Evolutionary conservation across 768 basidiomycete species (phyloP), one percentile per base, ranked within the genome.

Genomic region (Auriscalpium orientale): DNA sequence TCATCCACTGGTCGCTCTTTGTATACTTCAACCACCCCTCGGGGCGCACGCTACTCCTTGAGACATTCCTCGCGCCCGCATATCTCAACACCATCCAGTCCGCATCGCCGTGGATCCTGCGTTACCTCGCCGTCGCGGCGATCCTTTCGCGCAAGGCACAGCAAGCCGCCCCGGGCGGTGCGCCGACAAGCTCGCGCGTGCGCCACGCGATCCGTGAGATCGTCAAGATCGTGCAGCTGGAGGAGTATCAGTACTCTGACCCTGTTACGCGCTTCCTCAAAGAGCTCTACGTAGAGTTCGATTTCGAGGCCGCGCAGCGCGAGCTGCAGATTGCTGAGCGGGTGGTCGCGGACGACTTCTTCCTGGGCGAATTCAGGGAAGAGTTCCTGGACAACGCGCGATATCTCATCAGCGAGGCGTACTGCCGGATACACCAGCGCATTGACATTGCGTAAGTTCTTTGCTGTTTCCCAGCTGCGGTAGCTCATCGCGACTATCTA

Each of bases 11-110:
- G 97, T 91, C 89, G 1, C 84, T 99, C 49, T 98, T 98, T 70
- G 93, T 98, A 55, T 98, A 95, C 75, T 99, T 94, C 78, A 98
- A 97, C 75, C 91, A 98, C 72, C 84, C 85, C 0, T 84, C 94
- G 64, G 94, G 92, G 28, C 85, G 94, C 44, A 90, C 89, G 0
- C 83, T 91, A 16, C 85, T 98, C 56, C 86, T 99, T 63, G 97
- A 98, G 67, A 92, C 91, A 1, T 99, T 98, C 85, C 87, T 98
- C 67, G 81, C 89, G 18, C 95, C 95, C 1, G 89, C 90, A 1
- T 98, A 98, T 77, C 88, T 99, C 70, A 97, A 98, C 76, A 98
- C 97, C 12, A 95, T 98, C 69, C 97, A 98, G 71, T 97, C 95
- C 0, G 85, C 93, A 4, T 90, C 80, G 54, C 95, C 95, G 0